Evolutionary conservation across 441 rosid species (phyloP), one percentile per base, ranked within the genome.

Genomic region (Metrosideros polymorpha): DNA sequence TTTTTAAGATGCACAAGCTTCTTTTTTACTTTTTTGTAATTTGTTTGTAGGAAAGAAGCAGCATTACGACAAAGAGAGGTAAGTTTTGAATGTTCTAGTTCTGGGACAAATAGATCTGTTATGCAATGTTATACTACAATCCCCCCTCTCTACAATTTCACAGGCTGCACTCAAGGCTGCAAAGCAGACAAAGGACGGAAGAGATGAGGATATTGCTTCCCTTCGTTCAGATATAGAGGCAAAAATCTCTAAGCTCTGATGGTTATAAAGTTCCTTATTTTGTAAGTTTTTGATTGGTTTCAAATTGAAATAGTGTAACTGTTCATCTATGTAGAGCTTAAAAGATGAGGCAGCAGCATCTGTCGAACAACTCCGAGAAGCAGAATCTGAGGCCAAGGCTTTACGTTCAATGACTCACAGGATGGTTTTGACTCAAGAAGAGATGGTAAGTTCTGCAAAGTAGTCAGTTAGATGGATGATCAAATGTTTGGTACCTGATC

Each of bases 31-130:
- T 24, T 87, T 52, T 43, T 19, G 15, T 14, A 35, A 25, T 49
- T 85, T 53, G 57, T 85, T 43, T 90, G 86, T 89, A 95, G 99
- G 95, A 98, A 98, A 91, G 99, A 98, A 92, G 99, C 98, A 77
- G 98, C 98, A 54, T 89, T 98, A 91, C 96, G 95, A 57, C 98
- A 96, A 88, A 92, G 99, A 92, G 99, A 98, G 98, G 96, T 91
- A 89, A 87, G 84, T 61, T 85, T 54, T 22, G 35, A 86, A 75
- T 86, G n/a, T 83, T 42, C 79, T 24, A 22, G 13, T 71, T 39
- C 17, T 71, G 47, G 49, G 79, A 6, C 2, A 7, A 22, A 12
- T n/a, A 39, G 47, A 39, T 71, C n/a, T 71, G 79, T 71, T 5
- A 22, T 71, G 47, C n/a, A 71, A 39, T 39, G 47, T 39, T 39